Base-by-base conservation (phyloP, 805 yeast species). In the Teunomyces gatunensis region DNA sequence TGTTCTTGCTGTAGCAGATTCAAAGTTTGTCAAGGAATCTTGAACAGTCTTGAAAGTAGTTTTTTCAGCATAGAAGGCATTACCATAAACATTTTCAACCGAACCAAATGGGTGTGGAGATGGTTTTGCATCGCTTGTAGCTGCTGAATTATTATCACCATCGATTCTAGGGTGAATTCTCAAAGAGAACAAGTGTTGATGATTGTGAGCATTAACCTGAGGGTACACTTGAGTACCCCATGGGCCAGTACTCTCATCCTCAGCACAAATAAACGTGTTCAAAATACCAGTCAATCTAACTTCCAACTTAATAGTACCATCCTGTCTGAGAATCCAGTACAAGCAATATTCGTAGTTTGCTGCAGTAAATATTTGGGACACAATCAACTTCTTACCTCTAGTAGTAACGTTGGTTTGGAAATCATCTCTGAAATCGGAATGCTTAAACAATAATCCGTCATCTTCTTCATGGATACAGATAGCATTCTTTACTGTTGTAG, bases 391-490 rank as follows among this genome's bases (percentile, higher is more conserved):
- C 57, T 85, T 83, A 44, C 89, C 86, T 71, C 95, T 80, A 44
- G 89, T 83, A 51, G 82, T 85, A 55, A 86, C 78, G 32, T 86
- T 79, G 46, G 92, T 87, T 52, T 81, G 82, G 68, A 84, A 85
- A 61, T 77, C 80, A 65, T 87, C 92, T 74, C 94, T 80, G 73
- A 84, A 87, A 69, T 87, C 92, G 48, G 92, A 85, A 69, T 87
- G 94, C 73, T 87, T 87, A 77, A 74, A 85, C 54, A 87, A 70
- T 54, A 87, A 67, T 29, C 94, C 92, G 59, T 85, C 90, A 61
- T 87, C 94, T 67, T 87, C 92, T 72, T 87, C 94, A 64, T 87
- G 94, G 59, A 87, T 85, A 68, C 94, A 87, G 51, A 87, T 78
- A 12, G 91, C 92, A 57, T 87, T 84, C 68, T 83, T 85, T 50